Evolutionary conservation across 2,329 filamentous ascomycete species (phyloP), one percentile per base, ranked within the genome.

Genomic region (Penicillium brasilianum): DNA sequence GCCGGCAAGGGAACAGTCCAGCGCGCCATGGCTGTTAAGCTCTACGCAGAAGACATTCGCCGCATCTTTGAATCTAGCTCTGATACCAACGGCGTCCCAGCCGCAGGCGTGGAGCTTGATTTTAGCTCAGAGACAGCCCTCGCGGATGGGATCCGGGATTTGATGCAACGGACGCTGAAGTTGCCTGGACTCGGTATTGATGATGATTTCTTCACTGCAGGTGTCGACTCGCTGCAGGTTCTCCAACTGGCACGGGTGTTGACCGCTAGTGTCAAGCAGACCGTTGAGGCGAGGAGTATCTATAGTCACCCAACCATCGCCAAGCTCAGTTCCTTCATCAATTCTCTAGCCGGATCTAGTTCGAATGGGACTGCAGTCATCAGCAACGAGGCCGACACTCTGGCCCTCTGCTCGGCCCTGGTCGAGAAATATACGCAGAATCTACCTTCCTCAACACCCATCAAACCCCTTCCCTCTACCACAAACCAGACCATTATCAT

Each of bases 1-100:
- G 52, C 60, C 1, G 60, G 46, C 14, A 62, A 62, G 52, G 60
- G 57, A 14, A 59, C 60, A 5, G 32, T 62, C 10, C 56, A 62
- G 37, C 51, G 60, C 3, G 44, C 43, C 11, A 36, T 49, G 37
- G 39, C 53, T 16, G 6, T 43, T 10, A 56, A 57, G 44, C 39
- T 62, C 18, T 62, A 62, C 32, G 39, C 37, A 20, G 37, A 52
- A 5, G 51, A 56, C 8, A 56, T 59, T 41, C 2, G 18, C 14
- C 32, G 49, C 14, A 36, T 60, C 20, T 60, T 51, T 51, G 48
- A 51, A 36, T 22, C 43, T 46, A 46, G 43, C 22, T 46, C 43
- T 28, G 43, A 46, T 28, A n/a, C 43, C 43, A 28, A 46, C 14
- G 43, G 43, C 11, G 10, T 25, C 2, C 6, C 22, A 1, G 11